phyloP scores from a whole-genome alignment of 1,284 basidiomycete genomes.

The Leccinum griseonigrum region DNA sequence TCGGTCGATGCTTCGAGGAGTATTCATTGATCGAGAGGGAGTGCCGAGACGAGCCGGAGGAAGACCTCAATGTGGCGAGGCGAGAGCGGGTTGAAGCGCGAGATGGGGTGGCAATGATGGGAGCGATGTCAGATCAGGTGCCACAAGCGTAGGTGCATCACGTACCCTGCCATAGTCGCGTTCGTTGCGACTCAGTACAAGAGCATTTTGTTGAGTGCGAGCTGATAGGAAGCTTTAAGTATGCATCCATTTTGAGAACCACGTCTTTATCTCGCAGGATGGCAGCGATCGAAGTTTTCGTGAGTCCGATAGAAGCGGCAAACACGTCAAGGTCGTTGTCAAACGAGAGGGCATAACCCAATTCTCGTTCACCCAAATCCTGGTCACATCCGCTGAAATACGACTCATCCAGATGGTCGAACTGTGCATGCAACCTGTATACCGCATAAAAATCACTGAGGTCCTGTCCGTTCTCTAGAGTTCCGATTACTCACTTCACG shows the following conservation, averaged over 20 bases:
- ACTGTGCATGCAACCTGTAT: slow-evolving; percentile 81
- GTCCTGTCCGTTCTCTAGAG: neutral
- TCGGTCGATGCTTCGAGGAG: too few relatives aligned
- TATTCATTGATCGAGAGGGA: too few relatives aligned
- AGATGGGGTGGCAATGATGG: too few relatives aligned
- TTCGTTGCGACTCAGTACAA: too few relatives aligned
- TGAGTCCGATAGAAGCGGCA: slow-evolving; percentile 83
- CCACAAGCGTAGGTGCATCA: too few relatives aligned
- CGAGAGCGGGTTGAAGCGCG: too few relatives aligned
- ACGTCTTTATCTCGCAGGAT: slow-evolving; percentile 80
- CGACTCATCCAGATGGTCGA: slow-evolving; percentile 85
- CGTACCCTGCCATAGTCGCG: too few relatives aligned
- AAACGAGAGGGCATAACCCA: slow-evolving; percentile 77
- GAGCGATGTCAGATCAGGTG: too few relatives aligned
- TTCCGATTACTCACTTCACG: slow-evolving; percentile 57
- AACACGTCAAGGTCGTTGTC: slow-evolving; percentile 93
- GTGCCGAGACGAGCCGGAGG: too few relatives aligned
- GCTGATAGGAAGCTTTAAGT: slow-evolving; percentile 20
- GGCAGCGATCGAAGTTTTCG: slow-evolving; percentile 78
- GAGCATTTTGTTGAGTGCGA: too few relatives aligned
- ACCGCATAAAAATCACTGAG: neutral
- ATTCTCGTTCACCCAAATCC: slow-evolving; percentile 85
- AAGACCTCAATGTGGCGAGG: too few relatives aligned
- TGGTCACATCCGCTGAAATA: slow-evolving; percentile 81
- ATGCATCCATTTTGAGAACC: slow-evolving; percentile 66